These are phyloP conservation scores for Chaetothyriales sp. DNA, from an alignment of 2,329 filamentous ascomycete species.

Conservation along the genomic window DNA sequence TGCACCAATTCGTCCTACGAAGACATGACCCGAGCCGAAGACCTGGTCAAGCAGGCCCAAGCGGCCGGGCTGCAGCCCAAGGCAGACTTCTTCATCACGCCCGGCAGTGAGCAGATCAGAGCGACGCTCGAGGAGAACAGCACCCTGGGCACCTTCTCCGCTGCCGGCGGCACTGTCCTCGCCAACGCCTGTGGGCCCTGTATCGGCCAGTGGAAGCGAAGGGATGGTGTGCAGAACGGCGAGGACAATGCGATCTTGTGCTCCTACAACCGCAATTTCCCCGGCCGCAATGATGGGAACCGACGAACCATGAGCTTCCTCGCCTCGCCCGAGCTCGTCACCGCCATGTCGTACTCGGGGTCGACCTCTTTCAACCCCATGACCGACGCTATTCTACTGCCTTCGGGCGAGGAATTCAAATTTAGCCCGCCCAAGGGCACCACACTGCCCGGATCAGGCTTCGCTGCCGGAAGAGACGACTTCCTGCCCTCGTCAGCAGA, in stretches of 20 bases:
- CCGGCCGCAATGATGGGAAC: conserved; percentile 92
- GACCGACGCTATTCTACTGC: conserved; percentile 68
- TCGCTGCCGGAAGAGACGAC: conserved; percentile 61
- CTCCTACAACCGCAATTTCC: conserved; percentile 98
- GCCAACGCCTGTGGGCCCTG: conserved; percentile 93
- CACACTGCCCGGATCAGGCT: conserved; percentile 56
- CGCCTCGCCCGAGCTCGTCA: conserved; percentile 90
- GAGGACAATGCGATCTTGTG: conserved; percentile 88
- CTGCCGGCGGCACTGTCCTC: conserved; percentile 75
- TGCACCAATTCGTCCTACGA: conserved; percentile 99
- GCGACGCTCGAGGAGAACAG: conserved; percentile 83
- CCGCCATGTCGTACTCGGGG: conserved; percentile 86
- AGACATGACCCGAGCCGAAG: conserved; percentile 92
- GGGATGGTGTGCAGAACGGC: conserved; percentile 71
- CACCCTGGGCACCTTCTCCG: conserved; percentile 71
- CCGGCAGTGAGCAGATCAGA: conserved; percentile 90
- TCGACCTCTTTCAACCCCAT: conserved; percentile 92
- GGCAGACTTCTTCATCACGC: conserved; percentile 88
- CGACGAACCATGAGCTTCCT: conserved; percentile 97
- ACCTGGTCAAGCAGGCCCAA: conserved; percentile 80
- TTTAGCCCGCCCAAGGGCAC: conserved; percentile 60
- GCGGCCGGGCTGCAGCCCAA: conserved; percentile 81
- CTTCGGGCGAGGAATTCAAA: conserved; percentile 67
- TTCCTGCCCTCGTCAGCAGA: conserved; percentile 60
- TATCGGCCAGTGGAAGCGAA: conserved; percentile 78